A percentile compares a stretch with the other conserved stretches of the same genome.
Conservation (phyloP, 1,284 basidiomycete species). For the Anthracocystis walkeri region DNA sequence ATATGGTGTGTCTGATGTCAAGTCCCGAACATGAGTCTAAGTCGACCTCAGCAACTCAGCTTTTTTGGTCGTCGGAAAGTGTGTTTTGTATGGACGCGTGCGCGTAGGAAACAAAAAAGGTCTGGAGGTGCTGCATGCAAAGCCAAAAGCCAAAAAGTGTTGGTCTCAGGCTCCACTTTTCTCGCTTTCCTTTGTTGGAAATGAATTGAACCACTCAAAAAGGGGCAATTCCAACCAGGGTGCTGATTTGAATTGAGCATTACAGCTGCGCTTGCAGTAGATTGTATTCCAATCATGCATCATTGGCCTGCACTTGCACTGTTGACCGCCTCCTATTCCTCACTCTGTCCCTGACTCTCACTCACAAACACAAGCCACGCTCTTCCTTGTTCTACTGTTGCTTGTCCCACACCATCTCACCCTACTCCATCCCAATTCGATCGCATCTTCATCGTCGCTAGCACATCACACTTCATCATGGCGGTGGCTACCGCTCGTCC, state of each 20-base stretch:
- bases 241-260: neutral
- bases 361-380: no score
- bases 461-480: conserved; percentile 15
- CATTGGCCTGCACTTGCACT: neutral
- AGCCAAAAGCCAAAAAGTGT: conserved; percentile 17
- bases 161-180: conserved; percentile 30
- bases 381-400: neutral
- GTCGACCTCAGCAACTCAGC: no score
- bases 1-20: no score
- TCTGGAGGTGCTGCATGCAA: neutral
- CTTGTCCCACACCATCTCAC: neutral
- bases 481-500: conserved; percentile 35
- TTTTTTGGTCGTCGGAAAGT: no score
- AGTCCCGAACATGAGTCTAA: no score
- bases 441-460: neutral
- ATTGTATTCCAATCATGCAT: conserved; percentile 2
- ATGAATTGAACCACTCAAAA: neutral
- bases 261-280: neutral
- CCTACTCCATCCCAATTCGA: neutral
- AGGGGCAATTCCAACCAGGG: conserved; percentile 18
- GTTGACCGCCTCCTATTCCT: conserved; percentile 2
- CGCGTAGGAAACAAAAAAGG: no score
- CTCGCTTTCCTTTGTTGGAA: conserved; percentile 1
- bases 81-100: no score
- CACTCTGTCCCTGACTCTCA: neutral